Evolutionary conservation across 1,284 basidiomycete species (phyloP).

Genomic region (Cryptococcus neoformans): DNA sequence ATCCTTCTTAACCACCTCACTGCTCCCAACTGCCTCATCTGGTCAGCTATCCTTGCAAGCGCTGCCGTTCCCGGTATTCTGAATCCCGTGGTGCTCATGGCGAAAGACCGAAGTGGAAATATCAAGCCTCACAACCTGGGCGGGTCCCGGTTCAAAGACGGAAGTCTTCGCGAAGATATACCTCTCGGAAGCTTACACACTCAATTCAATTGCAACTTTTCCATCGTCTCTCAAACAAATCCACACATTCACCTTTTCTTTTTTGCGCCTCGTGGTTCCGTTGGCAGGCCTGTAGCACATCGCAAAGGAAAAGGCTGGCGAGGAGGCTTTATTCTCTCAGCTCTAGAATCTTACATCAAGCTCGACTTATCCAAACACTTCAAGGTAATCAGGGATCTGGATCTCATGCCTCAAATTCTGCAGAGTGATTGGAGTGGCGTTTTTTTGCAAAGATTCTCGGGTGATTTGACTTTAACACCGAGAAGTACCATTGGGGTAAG

Average conservation of each 20-base stretch:
- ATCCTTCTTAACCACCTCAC: constrained; percentile 95
- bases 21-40: constrained; percentile 75
- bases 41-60: constrained; percentile 52
- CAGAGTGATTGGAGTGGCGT: constrained; percentile 95
- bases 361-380: constrained; percentile 94
- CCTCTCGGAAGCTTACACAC: constrained; percentile 87
- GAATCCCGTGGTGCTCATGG: constrained; percentile 78
- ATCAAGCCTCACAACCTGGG: constrained; percentile 94
- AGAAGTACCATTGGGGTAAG: constrained; percentile 68
- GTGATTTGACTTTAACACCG: constrained; percentile 68
- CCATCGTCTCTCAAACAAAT: constrained; percentile 90
- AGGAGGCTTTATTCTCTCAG: constrained; percentile 91
- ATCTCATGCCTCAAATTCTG: constrained; percentile 77
- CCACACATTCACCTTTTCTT: constrained; percentile 99
- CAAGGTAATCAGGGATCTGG: constrained; percentile 89
- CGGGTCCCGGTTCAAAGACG: constrained; percentile 80
- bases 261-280: constrained; percentile 89
- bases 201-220: constrained; percentile 95
- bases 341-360: constrained; percentile 89
- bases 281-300: constrained; percentile 56
- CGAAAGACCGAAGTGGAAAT: constrained; percentile 78
- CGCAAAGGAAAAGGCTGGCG: constrained; percentile 67
- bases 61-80: constrained; percentile 50
- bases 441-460: constrained; percentile 66
- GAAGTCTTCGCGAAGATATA: constrained; percentile 87